phyloP scores from a whole-genome alignment of 2,329 filamentous ascomycete genomes.

The Cladosporium phlei region DNA sequence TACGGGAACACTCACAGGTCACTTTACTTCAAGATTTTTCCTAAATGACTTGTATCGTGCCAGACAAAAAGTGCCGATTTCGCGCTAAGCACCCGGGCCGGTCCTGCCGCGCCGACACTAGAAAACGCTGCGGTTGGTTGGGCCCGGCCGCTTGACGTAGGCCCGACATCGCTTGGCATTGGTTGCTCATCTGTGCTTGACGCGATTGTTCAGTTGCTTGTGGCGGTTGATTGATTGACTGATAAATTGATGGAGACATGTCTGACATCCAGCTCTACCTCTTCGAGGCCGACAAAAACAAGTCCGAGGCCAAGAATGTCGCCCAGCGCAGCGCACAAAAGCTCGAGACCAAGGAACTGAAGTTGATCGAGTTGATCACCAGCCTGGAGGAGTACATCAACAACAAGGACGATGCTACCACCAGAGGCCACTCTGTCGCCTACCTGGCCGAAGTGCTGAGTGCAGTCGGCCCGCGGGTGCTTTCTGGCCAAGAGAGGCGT shows the following conservation, averaged over 20 bases:
- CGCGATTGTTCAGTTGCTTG: no score
- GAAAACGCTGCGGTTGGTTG: not conserved
- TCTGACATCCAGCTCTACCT: conserved; percentile 51
- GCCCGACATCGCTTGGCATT: conserved; percentile 11
- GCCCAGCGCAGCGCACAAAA: conserved; percentile 42
- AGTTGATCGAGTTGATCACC: conserved; percentile 58
- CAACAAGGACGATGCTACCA: conserved; percentile 54
- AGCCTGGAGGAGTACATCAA: conserved; percentile 64
- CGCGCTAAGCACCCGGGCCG: not conserved
- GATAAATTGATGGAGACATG: conserved; percentile 38
- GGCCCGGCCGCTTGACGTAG: conserved; percentile 4
- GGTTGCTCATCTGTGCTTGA: conserved; percentile 5
- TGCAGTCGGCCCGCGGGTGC: conserved; percentile 49
- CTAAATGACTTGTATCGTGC: no score
- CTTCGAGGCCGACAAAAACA: conserved; percentile 46
- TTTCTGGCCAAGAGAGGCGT: conserved; percentile 57
- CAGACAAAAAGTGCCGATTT: conserved; percentile 6
- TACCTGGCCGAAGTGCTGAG: conserved; percentile 50
- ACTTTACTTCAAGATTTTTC: conserved; percentile 13
- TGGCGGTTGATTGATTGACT: no score
- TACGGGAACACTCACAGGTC: conserved; percentile 8
- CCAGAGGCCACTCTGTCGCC: conserved; percentile 54
- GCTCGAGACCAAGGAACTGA: conserved; percentile 56
- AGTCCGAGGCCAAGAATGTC: conserved; percentile 41
- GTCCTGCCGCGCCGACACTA: not conserved